Evolutionary conservation across 495 filamentous ascomycete genomes (phyloP), one percentile per base, ranked within the genome.

Genomic region (Mytilinidion resinicola): DNA sequence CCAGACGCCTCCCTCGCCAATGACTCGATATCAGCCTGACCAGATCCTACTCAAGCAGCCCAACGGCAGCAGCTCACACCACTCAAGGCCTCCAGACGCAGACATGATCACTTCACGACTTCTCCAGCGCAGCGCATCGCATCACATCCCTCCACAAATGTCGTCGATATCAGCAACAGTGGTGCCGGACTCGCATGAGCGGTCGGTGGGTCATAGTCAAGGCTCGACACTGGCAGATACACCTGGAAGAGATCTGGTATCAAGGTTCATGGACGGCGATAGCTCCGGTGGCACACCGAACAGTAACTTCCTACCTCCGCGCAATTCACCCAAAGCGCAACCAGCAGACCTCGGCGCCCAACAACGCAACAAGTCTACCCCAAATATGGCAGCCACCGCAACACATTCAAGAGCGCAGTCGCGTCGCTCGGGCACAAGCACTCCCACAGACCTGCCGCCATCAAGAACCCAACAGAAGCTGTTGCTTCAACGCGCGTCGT

Each of bases 381-480:
- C 67, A 7, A 67, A 69, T 53, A 51, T 69, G 44, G 54, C 57
- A 25, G 50, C 54, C 34, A 21, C 53, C 49, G n/a, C 57, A 21
- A 4, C 44, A 21, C 39, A 47, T 19, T 44, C 53, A 37, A 33
- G 43, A 11, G 15, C 61, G 48, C 58, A 50, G n/a, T 63, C 62
- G 15, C 65, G 63, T 8, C 63, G 57, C 37, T 64, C 57, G 11
- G 62, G 57, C 1, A 55, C 63, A 10, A 60, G 42, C 38, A 75
- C 63, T 54, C 70, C 47, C 12, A 60, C 63, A 17, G 38, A 76
- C 67, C 25, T 77, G 0, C 79, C 81, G 33, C 75, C 80, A 57
- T 85, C 80, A 55, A 75, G 85, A 19, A 87, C 82, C 5, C 85
- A 88, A 67, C 85, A 88, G 64, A 88, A 88, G 57, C 72, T 88